Evolutionary conservation across 2,329 filamentous ascomycete genomes (phyloP).

Genomic region (Exophiala phaeomuriformis): DNA sequence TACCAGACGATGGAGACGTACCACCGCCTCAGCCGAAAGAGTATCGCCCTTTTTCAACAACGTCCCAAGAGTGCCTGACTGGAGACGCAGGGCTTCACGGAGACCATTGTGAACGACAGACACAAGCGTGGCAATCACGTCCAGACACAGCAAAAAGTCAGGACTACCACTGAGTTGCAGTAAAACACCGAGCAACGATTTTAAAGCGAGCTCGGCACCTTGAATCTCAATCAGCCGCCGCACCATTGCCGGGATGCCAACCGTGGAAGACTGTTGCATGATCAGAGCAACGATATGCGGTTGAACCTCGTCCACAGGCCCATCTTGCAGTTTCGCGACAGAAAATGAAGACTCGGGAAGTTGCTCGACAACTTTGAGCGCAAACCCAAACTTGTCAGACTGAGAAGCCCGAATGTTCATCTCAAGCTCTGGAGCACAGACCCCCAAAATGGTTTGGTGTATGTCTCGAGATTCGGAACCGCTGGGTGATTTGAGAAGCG

Average conservation of each 20-base stretch:
- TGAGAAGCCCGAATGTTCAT: constrained; percentile 4
- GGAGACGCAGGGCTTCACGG: constrained; percentile 35
- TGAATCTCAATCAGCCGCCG: constrained; percentile 35
- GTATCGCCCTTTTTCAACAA: constrained; percentile 39
- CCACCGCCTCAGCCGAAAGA: constrained; percentile 38
- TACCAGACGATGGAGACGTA: constrained; percentile 41
- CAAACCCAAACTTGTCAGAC: constrained; percentile 4
- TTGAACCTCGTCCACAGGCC: neutral
- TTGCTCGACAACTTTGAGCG: constrained; percentile 4
- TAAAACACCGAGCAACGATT: constrained; percentile 37
- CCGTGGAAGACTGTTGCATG: constrained; percentile 43
- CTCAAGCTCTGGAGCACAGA: constrained; percentile 33
- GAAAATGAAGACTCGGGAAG: constrained; percentile 16
- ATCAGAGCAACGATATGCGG: constrained; percentile 4
- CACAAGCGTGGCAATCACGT: constrained; percentile 39
- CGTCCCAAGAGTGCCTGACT: constrained; percentile 36
- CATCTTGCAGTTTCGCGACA: neutral
- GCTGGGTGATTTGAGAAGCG: constrained; percentile 52
- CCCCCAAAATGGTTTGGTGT: constrained; percentile 53
- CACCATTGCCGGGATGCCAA: constrained; percentile 38
- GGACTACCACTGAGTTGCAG: constrained; percentile 37
- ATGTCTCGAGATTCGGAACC: constrained; percentile 55
- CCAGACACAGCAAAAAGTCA: constrained; percentile 38
- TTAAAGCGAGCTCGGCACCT: constrained; percentile 36
- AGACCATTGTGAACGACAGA: constrained; percentile 38